phyloP scores from a whole-genome alignment of 257 asterid species.

The Galeopsis tetrahit region DNA sequence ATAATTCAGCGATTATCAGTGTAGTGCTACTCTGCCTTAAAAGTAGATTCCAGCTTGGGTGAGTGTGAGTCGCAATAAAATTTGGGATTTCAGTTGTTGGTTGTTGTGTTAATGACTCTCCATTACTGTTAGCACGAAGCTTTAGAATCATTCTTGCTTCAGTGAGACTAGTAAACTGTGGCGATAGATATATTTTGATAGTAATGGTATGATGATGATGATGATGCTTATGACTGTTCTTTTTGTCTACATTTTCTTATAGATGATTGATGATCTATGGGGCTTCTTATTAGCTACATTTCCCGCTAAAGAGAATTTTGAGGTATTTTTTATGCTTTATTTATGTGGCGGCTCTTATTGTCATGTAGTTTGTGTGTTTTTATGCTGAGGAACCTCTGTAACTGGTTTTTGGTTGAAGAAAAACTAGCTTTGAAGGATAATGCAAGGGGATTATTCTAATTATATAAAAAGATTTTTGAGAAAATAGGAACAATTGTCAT shows the following conservation, averaged over 20 bases:
- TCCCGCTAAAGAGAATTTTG: slow-evolving; percentile 32
- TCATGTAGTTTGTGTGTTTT: not conserved
- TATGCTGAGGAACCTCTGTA: not conserved
- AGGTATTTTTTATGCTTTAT: slow-evolving; percentile 36
- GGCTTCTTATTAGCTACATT: slow-evolving; percentile 38
- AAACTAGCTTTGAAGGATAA: not conserved
- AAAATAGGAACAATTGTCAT: not conserved
- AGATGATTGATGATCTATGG: slow-evolving; percentile 43
- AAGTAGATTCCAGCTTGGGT: not conserved
- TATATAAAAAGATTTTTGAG: not conserved
- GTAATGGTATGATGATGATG: not conserved
- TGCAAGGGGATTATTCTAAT: not conserved
- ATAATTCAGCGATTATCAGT: slow-evolving; percentile 32
- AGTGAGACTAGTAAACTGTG: not conserved
- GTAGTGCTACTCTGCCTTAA: not conserved
- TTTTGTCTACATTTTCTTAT: not conserved
- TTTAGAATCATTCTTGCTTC: not conserved
- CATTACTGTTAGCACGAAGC: not conserved
- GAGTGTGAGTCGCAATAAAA: not conserved
- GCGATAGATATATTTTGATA: not conserved
- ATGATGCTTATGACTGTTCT: slow-evolving; percentile 24
- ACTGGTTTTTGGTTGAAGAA: too few species aligned
- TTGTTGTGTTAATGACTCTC: slow-evolving; percentile 6
- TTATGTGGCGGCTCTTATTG: not conserved
- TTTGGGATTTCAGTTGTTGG: slow-evolving; percentile 8